Conservation (phyloP, 2,329 filamentous ascomycete genomes). For the Fusarium oxysporum region DNA sequence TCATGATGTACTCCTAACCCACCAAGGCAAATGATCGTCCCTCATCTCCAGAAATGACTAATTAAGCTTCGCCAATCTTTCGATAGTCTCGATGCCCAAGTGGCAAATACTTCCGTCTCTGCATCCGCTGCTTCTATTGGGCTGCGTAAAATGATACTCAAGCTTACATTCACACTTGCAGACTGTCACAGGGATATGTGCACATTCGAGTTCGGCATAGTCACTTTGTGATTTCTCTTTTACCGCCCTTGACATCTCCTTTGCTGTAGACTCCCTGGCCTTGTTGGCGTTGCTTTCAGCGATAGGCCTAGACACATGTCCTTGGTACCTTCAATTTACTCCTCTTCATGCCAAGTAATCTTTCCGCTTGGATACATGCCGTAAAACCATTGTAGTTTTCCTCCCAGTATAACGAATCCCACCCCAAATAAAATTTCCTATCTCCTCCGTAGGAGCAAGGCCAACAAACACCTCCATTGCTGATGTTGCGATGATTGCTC, state of each 20-base stretch:
- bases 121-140: background rate
- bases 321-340: conserved; percentile 16
- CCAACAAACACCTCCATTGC: conserved; percentile 25
- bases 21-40: conserved; percentile 12
- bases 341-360: conserved; percentile 14
- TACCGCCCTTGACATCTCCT: conserved; percentile 3
- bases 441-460: conserved; percentile 15
- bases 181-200: background rate
- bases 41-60: conserved; percentile 5
- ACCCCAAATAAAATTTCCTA: conserved; percentile 19
- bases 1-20: background rate
- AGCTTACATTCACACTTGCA: background rate
- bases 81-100: conserved; percentile 34
- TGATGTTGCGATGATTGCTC: conserved; percentile 37
- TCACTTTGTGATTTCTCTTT: conserved; percentile 4
- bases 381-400: conserved; percentile 29
- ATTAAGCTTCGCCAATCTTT: conserved; percentile 28
- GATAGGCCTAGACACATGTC: background rate
- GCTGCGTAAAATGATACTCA: background rate
- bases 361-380: conserved; percentile 18
- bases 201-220: background rate
- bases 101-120: conserved; percentile 22
- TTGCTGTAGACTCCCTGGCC: background rate
- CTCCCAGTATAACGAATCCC: conserved; percentile 10
- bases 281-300: background rate